Percentiles rank a stretch among this genome's conserved stretches.
These are phyloP conservation scores for Strobilomyces dryophilus DNA, from an alignment of 768 basidiomycete genomes.

Conservation along the genomic window DNA sequence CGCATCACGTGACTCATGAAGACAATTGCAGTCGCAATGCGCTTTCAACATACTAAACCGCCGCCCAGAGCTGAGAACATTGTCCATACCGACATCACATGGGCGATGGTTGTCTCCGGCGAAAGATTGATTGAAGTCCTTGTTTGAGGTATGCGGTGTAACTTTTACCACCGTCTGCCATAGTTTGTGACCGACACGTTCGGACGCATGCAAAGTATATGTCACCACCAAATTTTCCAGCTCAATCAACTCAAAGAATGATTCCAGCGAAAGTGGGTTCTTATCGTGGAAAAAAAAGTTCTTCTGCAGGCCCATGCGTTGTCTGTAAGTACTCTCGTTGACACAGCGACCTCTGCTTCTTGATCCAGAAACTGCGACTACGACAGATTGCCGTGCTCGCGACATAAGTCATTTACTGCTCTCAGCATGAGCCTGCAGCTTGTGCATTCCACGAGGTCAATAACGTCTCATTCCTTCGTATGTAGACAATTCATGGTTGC, in stretches of 20 bases:
- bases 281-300: conserved; percentile 12
- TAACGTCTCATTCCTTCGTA: conserved; percentile 50
- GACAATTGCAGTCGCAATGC: neutral
- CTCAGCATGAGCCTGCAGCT: conserved; percentile 44
- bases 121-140: conserved; percentile 45
- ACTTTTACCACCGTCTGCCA: conserved; percentile 54
- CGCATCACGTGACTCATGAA: conserved; percentile 23
- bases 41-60: conserved; percentile 17
- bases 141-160: conserved; percentile 71
- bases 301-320: conserved; percentile 38
- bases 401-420: conserved; percentile 45
- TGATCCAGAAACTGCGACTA: conserved; percentile 14
- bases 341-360: conserved; percentile 48
- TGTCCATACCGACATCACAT: conserved; percentile 11
- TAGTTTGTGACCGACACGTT: conserved; percentile 41
- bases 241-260: conserved; percentile 13
- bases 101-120: conserved; percentile 22
- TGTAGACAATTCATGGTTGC: conserved; percentile 55
- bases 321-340: conserved; percentile 50
- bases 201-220: neutral
- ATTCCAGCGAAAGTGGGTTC: conserved; percentile 13
- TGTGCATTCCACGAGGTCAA: conserved; percentile 45
- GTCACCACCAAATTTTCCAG: neutral
- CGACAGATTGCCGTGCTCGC: conserved; percentile 36
- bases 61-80: conserved; percentile 21